A percentile compares a stretch with the other conserved stretches of the same genome.
Conservation (phyloP, 2,329 filamentous ascomycete species). For the Diaporthe citriasiana region DNA sequence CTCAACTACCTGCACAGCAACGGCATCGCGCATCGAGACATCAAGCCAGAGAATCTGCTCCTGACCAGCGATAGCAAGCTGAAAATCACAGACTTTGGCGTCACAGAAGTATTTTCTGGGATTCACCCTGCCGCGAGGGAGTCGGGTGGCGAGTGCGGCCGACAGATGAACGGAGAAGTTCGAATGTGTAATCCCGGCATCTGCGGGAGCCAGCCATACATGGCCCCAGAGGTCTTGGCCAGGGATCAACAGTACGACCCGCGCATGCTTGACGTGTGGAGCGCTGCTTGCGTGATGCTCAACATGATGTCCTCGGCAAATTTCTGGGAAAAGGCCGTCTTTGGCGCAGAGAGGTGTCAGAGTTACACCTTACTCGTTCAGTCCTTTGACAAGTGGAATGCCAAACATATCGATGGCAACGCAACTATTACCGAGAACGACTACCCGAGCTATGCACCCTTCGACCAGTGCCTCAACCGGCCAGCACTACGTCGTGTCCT, state of each 20-base stretch:
- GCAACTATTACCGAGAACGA: slow-evolving; percentile 66
- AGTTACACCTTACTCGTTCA: slow-evolving; percentile 75
- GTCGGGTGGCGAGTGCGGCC: slow-evolving; percentile 80
- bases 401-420: slow-evolving; percentile 60
- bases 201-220: slow-evolving; percentile 88
- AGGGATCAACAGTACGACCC: slow-evolving; percentile 79
- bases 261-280: slow-evolving; percentile 87
- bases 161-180: slow-evolving; percentile 75
- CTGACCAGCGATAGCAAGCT: slow-evolving; percentile 84
- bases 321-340: slow-evolving; percentile 80
- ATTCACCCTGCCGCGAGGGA: slow-evolving; percentile 83
- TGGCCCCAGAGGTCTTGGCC: slow-evolving; percentile 85
- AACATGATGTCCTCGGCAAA: slow-evolving; percentile 80
- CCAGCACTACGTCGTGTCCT: slow-evolving; percentile 78
- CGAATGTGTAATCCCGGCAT: slow-evolving; percentile 83
- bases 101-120: slow-evolving; percentile 87
- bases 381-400: slow-evolving; percentile 79
- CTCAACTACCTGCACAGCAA: slow-evolving; percentile 85
- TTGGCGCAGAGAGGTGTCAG: slow-evolving; percentile 57
- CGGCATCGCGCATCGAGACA: slow-evolving; percentile 90
- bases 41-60: slow-evolving; percentile 90
- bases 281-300: slow-evolving; percentile 85
- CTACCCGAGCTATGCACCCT: slow-evolving; percentile 74
- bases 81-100: slow-evolving; percentile 93
- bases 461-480: slow-evolving; percentile 77